Percentiles rank a stretch among this genome's conserved stretches.
Evolutionary conservation across 2,329 filamentous ascomycete species (phyloP).

Genomic region (Aspergillus arachidicola): DNA sequence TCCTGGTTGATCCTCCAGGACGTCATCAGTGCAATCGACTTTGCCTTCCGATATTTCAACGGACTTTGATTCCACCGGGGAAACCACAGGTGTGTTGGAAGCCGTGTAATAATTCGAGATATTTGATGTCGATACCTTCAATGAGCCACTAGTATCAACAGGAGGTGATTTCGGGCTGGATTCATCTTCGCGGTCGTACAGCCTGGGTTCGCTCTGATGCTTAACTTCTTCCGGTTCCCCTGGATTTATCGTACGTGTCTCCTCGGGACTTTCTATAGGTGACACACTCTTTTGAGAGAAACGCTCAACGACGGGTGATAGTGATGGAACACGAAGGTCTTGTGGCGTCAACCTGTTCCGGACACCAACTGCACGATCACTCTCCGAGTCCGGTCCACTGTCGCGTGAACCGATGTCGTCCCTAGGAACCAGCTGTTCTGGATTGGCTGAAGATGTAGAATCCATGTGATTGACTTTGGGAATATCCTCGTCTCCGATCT

Average conservation of each 20-base stretch:
- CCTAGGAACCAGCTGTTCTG: conserved; percentile 5
- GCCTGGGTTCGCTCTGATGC: conserved; percentile 17
- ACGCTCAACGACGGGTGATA: conserved; percentile 33
- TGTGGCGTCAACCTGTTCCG: conserved; percentile 14
- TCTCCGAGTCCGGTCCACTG: conserved; percentile 13
- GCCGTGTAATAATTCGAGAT: conserved; percentile 49
- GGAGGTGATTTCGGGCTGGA: conserved; percentile 25
- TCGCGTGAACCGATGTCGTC: conserved; percentile 12
- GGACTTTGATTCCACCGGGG: conserved; percentile 31
- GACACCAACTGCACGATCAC: conserved; percentile 6
- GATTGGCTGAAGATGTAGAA: conserved; percentile 19
- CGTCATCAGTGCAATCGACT: conserved; percentile 20
- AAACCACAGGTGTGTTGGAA: conserved; percentile 43
- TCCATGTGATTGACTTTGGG: conserved; percentile 25
- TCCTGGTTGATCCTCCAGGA: conserved; percentile 40
- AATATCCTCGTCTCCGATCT: conserved; percentile 38
- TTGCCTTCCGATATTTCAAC: conserved; percentile 21
- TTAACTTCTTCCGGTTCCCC: conserved; percentile 11
- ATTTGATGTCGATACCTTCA: conserved; percentile 40
- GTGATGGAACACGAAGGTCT: conserved; percentile 18
- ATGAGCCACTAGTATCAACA: conserved; percentile 32
- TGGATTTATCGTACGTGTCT: background rate
- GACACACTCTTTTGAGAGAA: conserved; percentile 24
- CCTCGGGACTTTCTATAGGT: conserved; percentile 13
- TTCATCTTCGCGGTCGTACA: conserved; percentile 28